Evolutionary conservation across 2,329 filamentous ascomycete genomes (phyloP).

Genomic region (Rhynchosporium graminicola): DNA sequence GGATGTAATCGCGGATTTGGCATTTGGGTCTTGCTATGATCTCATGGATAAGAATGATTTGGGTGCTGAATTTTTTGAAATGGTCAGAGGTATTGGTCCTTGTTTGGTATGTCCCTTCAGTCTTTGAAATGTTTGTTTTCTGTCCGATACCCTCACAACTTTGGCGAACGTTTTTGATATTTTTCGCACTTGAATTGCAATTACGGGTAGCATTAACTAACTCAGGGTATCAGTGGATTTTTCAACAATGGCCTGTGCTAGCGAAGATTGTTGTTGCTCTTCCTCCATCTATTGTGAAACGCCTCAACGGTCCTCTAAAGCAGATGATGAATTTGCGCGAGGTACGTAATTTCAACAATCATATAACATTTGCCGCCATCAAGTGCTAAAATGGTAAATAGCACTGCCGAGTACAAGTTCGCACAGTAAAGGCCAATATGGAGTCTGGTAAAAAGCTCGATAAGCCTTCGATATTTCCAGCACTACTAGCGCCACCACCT

Average conservation of each 20-base stretch:
- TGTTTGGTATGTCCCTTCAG: slow-evolving; percentile 14
- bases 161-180: not conserved
- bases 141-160: not conserved
- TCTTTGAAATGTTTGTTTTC: not conserved
- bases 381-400: slow-evolving; percentile 18
- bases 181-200: too few relatives aligned
- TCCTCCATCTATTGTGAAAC: slow-evolving; percentile 33
- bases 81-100: slow-evolving; percentile 34
- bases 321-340: slow-evolving; percentile 28
- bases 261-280: slow-evolving; percentile 29
- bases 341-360: slow-evolving; percentile 11
- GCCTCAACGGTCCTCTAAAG: slow-evolving; percentile 29
- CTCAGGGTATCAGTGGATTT: slow-evolving; percentile 11
- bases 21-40: slow-evolving; percentile 38
- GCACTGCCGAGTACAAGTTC: slow-evolving; percentile 14
- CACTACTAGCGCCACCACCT: slow-evolving; percentile 33
- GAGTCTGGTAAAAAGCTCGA: slow-evolving; percentile 24
- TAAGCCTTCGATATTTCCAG: slow-evolving; percentile 38
- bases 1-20: slow-evolving; percentile 41
- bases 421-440: slow-evolving; percentile 12
- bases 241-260: slow-evolving; percentile 32
- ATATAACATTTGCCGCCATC: not conserved
- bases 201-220: too few relatives aligned
- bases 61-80: slow-evolving; percentile 35
- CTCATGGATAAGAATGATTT: slow-evolving; percentile 36